These are phyloP conservation scores for Rhizoclosmatium globosum DNA, from an alignment of 192 early-diverging fungal species.

Conservation along the genomic window DNA sequence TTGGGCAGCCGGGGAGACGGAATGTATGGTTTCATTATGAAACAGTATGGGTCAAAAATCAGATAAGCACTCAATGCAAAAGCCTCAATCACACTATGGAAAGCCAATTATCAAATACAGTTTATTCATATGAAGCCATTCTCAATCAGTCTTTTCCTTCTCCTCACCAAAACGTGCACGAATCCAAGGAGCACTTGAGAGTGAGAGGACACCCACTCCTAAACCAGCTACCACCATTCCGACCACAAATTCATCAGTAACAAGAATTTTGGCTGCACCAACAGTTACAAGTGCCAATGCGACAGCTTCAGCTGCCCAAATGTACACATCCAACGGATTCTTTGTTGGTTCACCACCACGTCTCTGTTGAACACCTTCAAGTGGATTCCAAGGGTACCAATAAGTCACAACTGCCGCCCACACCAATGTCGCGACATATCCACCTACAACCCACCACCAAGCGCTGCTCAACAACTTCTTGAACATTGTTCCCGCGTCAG, in stretches of 20 bases:
- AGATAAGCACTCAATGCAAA: too few species aligned
- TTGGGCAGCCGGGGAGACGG: too few species aligned
- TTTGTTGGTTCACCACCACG: not conserved
- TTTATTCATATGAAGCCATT: not conserved
- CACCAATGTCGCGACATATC: not conserved
- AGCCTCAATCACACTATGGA: too few species aligned
- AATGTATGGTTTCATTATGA: too few species aligned
- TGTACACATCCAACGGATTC: conserved; percentile 7
- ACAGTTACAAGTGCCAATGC: not conserved
- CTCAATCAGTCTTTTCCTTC: conserved; percentile 9
- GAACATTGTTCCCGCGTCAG: conserved; percentile 5
- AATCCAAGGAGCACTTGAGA: not conserved
- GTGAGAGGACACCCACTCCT: not conserved
- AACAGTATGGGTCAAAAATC: too few species aligned
- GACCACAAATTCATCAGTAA: not conserved
- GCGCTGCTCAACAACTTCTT: conserved; percentile 13
- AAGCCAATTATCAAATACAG: too few species aligned
- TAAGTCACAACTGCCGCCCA: conserved; percentile 26
- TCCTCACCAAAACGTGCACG: not conserved
- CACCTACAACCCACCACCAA: conserved; percentile 23
- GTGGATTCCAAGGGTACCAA: conserved; percentile 27
- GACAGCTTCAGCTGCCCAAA: conserved; percentile 20
- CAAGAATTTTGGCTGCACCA: not conserved
- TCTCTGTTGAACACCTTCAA: conserved; percentile 1
- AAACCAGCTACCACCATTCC: not conserved